Percentiles rank a stretch among this genome's conserved stretches.
These are phyloP conservation scores for Sinapis alba DNA, from an alignment of 441 rosid species.

Conservation along the genomic window DNA sequence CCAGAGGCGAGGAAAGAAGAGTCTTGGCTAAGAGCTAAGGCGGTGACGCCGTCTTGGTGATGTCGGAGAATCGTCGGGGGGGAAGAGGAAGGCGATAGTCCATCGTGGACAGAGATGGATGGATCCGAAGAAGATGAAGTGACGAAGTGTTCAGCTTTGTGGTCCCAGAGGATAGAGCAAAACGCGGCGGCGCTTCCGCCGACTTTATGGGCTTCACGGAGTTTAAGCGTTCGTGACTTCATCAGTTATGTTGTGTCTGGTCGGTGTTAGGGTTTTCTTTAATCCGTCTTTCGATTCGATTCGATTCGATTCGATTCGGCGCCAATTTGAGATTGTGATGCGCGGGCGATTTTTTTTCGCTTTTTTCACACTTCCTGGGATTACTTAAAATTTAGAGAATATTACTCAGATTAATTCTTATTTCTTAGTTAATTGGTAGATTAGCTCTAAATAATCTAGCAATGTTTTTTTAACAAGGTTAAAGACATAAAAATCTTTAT, in stretches of 20 bases:
- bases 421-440: no score
- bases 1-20: constrained; percentile 95
- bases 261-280: constrained; percentile 22
- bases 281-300: not conserved
- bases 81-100: constrained; percentile 58
- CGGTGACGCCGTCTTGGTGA: constrained; percentile 93
- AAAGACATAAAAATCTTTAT: no score
- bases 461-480: no score
- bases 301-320: constrained; percentile 20
- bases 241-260: constrained; percentile 38
- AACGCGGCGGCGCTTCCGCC: constrained; percentile 52
- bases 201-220: constrained; percentile 80
- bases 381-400: no score
- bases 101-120: constrained; percentile 71
- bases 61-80: constrained; percentile 84
- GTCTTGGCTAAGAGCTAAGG: constrained; percentile 81
- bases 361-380: not conserved
- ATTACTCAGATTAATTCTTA: no score
- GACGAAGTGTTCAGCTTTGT: constrained; percentile 68
- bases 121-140: constrained; percentile 88
- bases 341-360: constrained; percentile 20
- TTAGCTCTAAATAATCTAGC: no score
- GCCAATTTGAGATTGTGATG: constrained; percentile 5
- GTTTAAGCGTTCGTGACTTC: constrained; percentile 83
- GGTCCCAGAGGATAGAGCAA: constrained; percentile 93